Base-by-base conservation (phyloP, 2,329 filamentous ascomycete genomes). In the Pseudogymnoascus sp. region DNA sequence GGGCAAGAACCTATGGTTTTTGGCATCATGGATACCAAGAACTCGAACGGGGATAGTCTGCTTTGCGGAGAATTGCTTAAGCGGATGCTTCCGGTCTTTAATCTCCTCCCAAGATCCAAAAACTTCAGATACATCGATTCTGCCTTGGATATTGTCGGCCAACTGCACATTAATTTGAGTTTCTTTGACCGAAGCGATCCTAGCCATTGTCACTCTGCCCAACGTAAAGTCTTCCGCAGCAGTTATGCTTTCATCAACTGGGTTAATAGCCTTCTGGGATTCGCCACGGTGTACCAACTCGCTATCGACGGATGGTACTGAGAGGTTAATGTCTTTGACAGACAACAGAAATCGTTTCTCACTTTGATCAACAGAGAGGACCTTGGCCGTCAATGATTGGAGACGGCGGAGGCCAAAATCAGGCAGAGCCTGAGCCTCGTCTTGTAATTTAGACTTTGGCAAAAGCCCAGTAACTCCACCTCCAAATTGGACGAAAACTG, bases 111-210 rank as follows among this genome's bases (percentile, higher is more conserved):
- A 97, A 10, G 81, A 82, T 74, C 97, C 90, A 74, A 96, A 99
- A 11, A 93, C 78, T 74, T 98, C 92, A 1, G 95, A 96, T 5
- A 95, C 85, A 72, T 97, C 93, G 65, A 99, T 87, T 16, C 95
- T 90, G n/a, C 93, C 95, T 73, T 96, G 90, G 7, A 96, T 82
- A 68, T 92, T 92, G 72, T 96, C 91, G 48, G 91, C 89, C 61
- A 98, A 82, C 69, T 90, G 85, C 5, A 99, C 92, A 69, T 98
- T 98, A 63, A 98, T 80, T 74, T 99, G 95, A 0, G 93, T 97
- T 60, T 88, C 88, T 76, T 96, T 96, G 72, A 97, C 80, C 0
- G 91, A 91, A n/a, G 85, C 84, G 51, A 99, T 85, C 69, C 83
- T 88, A 41, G 90, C 93, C 73, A 90, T 92, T 6, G 87, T 86